phyloP scores from a whole-genome alignment of 495 filamentous ascomycete species.

The Tuber magnatum region DNA sequence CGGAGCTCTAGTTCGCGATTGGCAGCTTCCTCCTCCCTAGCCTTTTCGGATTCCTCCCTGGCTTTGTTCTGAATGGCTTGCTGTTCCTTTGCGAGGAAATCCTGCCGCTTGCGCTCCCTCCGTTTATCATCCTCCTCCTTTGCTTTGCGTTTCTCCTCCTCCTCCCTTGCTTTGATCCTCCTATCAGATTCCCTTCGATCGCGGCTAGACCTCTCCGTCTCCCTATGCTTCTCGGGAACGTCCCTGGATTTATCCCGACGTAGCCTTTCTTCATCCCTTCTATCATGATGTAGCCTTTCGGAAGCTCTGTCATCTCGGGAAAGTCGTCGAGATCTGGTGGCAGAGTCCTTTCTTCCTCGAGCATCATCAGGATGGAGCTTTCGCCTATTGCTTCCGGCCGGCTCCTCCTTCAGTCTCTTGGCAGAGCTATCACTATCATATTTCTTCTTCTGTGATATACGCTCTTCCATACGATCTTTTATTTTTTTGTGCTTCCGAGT shows the following conservation, averaged over 20 bases:
- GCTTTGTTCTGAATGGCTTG: conserved; percentile 32
- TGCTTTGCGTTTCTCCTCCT: conserved; percentile 22
- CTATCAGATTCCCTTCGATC: conserved; percentile 25
- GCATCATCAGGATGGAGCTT: conserved; percentile 25
- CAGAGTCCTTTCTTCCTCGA: conserved; percentile 10
- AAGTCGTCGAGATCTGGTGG: conserved; percentile 15
- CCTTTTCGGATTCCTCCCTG: conserved; percentile 20
- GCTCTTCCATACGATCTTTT: conserved; percentile 10
- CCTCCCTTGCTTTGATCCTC: conserved; percentile 17
- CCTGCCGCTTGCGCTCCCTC: conserved; percentile 27
- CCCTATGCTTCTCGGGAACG: conserved; percentile 9
- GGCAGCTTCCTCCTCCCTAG: conserved; percentile 16
- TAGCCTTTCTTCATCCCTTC: conserved; percentile 3
- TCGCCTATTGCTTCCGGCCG: conserved; percentile 9
- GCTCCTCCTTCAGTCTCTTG: conserved; percentile 30
- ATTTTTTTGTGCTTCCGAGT: conserved; percentile 25
- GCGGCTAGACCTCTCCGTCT: conserved; percentile 19
- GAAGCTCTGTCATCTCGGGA: neutral
- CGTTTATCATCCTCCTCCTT: conserved; percentile 26
- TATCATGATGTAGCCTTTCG: neutral
- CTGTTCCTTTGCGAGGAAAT: conserved; percentile 26
- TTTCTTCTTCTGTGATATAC: conserved; percentile 14
- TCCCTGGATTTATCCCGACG: conserved; percentile 9
- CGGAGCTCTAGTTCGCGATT: conserved; percentile 28
- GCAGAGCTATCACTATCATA: conserved; percentile 28